Base-by-base conservation (phyloP, 2,329 filamentous ascomycete genomes). In the Teratosphaeria gauchensis region DNA sequence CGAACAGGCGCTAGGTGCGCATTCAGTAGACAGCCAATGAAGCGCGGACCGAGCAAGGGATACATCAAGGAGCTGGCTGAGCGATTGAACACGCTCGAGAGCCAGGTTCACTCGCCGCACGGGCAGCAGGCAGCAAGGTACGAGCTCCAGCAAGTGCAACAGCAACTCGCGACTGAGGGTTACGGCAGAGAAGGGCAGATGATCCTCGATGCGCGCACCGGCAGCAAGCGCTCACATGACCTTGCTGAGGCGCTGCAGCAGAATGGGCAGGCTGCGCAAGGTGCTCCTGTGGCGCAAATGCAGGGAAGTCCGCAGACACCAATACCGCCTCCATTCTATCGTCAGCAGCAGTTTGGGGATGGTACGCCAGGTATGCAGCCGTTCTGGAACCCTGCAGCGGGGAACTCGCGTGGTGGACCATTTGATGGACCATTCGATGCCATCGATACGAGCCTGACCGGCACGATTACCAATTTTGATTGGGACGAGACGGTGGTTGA, bases 31-130 rank as follows among this genome's bases (percentile, higher is more conserved):
- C 86, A 94, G 57, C 90, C 90, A 0, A 89, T 94, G 80, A 95
- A 73, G 66, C 60, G 71, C 48, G 90, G 91, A 1, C 90, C 91
- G 2, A 94, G 88, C 70, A 96, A 95, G 81, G 91, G 91, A 16
- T 95, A 95, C 67, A 96, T 96, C 72, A 95, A 95, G 71, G 90
- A 95, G 72, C 81, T 96, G 24, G 90, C 90, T 28, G 90, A 95
- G 69, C 81, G 91, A 30, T 84, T 96, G 60, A 85, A 92, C 66
- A 86, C 83, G 51, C 86, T 96, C 53, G 91, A 95, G 71, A 88
- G 86, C 64, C 88, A 90, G 69, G 84, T 94, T 59, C 68, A 69
- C 14, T 63, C 65, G 19, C 63, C 66, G 30, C 48, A 66, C 52
- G 61, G 66, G 52, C 64, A 66, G 33, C 64, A 67, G 53, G 66